Evolutionary conservation across 768 basidiomycete genomes (phyloP).

Genomic region (Mrakia gelida): DNA sequence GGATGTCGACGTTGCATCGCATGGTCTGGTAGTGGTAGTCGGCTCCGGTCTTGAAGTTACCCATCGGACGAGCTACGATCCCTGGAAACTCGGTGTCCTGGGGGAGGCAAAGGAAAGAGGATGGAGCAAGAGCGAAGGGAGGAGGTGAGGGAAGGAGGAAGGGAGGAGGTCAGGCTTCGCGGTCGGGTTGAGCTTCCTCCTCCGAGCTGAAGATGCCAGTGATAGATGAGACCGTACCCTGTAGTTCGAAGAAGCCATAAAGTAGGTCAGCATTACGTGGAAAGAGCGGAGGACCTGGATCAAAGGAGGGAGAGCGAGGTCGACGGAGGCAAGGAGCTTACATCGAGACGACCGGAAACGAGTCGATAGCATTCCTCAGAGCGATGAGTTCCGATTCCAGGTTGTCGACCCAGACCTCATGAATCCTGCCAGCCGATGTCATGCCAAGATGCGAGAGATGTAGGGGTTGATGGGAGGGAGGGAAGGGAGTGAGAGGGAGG

Average conservation of each 20-base stretch:
- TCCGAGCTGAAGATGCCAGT: neutral
- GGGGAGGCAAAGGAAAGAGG: conserved; percentile 12
- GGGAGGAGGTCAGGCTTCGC: neutral
- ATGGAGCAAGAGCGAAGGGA: conserved; percentile 34
- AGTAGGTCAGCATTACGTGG: neutral
- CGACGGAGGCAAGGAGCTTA: conserved; percentile 41
- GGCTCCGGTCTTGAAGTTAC: conserved; percentile 89
- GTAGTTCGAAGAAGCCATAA: neutral
- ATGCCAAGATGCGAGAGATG: neutral
- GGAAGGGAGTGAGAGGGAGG: neutral
- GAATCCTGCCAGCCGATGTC: conserved; percentile 50
- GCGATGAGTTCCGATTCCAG: conserved; percentile 87
- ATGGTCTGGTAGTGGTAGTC: conserved; percentile 99
- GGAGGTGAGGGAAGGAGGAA: conserved; percentile 18
- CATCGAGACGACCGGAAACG: conserved; percentile 93
- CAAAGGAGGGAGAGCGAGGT: neutral
- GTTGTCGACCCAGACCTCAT: conserved; percentile 92
- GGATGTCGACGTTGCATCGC: conserved; percentile 96
- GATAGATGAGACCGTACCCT: neutral
- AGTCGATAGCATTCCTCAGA: conserved; percentile 79
- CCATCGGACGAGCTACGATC: conserved; percentile 94
- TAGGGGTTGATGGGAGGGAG: neutral
- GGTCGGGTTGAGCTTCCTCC: neutral
- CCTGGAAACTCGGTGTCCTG: conserved; percentile 99
- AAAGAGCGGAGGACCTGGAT: neutral